Percentiles rank a stretch among this genome's conserved stretches.
Evolutionary conservation across 106 monocot species (phyloP).

Genomic region (Hemerocallis citrina): DNA sequence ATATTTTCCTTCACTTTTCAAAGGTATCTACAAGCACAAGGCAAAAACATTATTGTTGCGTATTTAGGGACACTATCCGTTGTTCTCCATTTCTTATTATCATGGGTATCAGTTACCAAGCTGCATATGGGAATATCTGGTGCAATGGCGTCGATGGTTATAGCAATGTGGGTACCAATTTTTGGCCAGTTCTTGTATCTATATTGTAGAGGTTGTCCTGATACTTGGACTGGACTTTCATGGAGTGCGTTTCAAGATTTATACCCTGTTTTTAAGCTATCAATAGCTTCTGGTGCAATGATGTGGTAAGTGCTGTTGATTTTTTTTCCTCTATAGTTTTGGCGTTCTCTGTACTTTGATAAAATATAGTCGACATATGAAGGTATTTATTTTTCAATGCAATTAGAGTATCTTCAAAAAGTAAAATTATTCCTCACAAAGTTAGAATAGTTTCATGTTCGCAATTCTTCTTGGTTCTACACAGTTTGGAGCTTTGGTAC

Average conservation of each 20-base stretch:
- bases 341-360: no score
- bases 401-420: neutral
- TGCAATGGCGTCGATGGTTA: slow-evolving; percentile 41
- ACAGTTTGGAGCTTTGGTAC: slow-evolving; percentile 83
- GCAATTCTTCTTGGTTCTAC: neutral
- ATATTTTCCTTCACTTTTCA: slow-evolving; percentile 57
- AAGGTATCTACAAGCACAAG: slow-evolving; percentile 74
- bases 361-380: no score
- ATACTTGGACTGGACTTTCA: slow-evolving; percentile 52
- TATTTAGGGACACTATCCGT: slow-evolving; percentile 35
- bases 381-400: neutral
- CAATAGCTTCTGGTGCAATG: slow-evolving; percentile 77
- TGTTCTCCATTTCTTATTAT: slow-evolving; percentile 31
- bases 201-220: slow-evolving; percentile 42
- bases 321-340: neutral
- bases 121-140: slow-evolving; percentile 34
- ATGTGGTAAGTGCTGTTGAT: slow-evolving; percentile 43
- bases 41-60: slow-evolving; percentile 52
- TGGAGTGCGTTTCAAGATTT: slow-evolving; percentile 31
- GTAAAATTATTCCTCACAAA: no score
- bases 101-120: slow-evolving; percentile 35
- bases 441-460: no score
- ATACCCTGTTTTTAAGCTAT: slow-evolving; percentile 40
- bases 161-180: slow-evolving; percentile 54
- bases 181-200: slow-evolving; percentile 58